Base-by-base conservation (phyloP, 768 basidiomycete species). In the Amanita fuliginea region DNA sequence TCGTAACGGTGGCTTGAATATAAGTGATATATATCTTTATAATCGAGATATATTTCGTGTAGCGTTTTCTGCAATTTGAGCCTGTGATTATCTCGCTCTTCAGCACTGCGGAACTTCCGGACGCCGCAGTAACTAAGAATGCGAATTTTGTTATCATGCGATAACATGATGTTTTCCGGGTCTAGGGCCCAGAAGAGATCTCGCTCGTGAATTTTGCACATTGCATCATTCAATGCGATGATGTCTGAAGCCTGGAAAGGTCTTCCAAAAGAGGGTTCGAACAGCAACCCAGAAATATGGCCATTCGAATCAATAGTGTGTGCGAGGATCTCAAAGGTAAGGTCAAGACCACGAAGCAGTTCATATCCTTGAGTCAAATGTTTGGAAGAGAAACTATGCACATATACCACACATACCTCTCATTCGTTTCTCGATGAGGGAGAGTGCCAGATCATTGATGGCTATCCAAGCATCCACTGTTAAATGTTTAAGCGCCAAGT, bases 181-280 rank as follows among this genome's bases (percentile, higher is more conserved):
- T 57, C 50, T 5, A 51, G 58, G 21, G 46, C 51, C 43, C 62
- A 65, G 18, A 66, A 48, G 18, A 64, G 52, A 8, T 57, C 60
- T 8, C 51, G 56, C 34, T 57, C 56, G 51, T 67, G 60, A 8
- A 70, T 52, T 46, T 53, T 57, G 10, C 62, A 46, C 16, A 68
- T 55, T 3, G 66, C 63, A 3, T 59, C 57, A 33, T 67, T 67
- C 7, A 72, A 56, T 6, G 62, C 54, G 3, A 56, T 40, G 18
- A 59, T 55, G 51, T 71, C 70, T 16, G 58, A 49, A 30, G 51
- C 53, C 34, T 60, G 51, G 9, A 66, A 53, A 30, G 61, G 47
- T 42, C 68, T 56, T 43, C 67, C 67, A 39, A 54, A 49, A 16
- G 67, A 60, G n/a, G 68, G 61, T 46, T 71, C 68, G n/a, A 57